Conservation (phyloP, 2,329 filamentous ascomycete species). For the Raffaelea albimanens region DNA sequence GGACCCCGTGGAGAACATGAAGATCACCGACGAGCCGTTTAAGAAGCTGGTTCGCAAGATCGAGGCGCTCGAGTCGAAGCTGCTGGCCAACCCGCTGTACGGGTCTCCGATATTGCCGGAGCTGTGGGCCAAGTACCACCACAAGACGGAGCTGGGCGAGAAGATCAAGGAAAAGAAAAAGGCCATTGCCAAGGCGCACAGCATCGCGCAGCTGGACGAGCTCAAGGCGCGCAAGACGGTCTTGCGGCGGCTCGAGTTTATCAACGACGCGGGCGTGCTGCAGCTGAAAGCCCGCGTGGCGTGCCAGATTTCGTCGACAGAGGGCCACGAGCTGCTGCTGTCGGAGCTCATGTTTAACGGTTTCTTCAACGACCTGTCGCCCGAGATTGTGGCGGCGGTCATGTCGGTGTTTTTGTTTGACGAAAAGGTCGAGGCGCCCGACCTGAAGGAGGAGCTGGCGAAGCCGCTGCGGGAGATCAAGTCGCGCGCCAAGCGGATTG, state of each 20-base stretch:
- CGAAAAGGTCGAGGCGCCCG: constrained; percentile 75
- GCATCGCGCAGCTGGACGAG: constrained; percentile 88
- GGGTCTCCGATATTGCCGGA: constrained; percentile 76
- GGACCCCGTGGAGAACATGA: constrained; percentile 95
- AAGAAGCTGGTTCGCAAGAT: constrained; percentile 93
- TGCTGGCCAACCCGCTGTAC: constrained; percentile 84
- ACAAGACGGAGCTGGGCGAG: constrained; percentile 65
- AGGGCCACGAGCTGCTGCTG: constrained; percentile 85
- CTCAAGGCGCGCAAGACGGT: constrained; percentile 94
- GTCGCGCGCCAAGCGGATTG: constrained; percentile 75
- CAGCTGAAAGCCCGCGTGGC: constrained; percentile 95
- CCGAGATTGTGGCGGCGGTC: constrained; percentile 77
- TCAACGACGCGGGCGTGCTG: constrained; percentile 90
- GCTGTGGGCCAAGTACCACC: constrained; percentile 78
- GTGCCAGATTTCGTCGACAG: constrained; percentile 88
- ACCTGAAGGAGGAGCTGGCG: constrained; percentile 72
- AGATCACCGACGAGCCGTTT: constrained; percentile 83
- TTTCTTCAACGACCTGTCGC: constrained; percentile 92
- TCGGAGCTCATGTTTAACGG: constrained; percentile 92
- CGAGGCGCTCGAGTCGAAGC: constrained; percentile 84
- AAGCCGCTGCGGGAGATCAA: constrained; percentile 84
- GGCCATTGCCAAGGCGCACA: constrained; percentile 73
- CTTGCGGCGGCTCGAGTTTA: constrained; percentile 85
- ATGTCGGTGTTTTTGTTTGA: constrained; percentile 96
- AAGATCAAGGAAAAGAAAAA: constrained; percentile 86